Evolutionary conservation across 768 basidiomycete species (phyloP), one percentile per base, ranked within the genome.

Genomic region (Mycena epipterygia): DNA sequence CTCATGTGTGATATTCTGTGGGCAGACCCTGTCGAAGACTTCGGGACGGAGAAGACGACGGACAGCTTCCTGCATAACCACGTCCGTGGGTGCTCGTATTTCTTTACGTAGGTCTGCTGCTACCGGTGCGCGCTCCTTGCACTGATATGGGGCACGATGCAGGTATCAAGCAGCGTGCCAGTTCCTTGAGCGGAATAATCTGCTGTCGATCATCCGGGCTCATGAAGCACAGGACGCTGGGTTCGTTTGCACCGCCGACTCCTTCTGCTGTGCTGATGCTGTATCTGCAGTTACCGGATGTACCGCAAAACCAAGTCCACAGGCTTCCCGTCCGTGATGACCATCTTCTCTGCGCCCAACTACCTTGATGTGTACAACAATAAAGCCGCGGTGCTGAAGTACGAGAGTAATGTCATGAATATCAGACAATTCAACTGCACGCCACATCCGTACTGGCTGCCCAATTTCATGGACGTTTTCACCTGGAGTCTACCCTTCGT

Each of bases 381-480:
- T 85, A 99, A 99, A 83, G 98, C 97, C 2, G 98, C 98, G 0
- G 97, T 99, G 25, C 89, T 99, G 78, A 99, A 99, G 84, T 99
- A 99, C 78, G 98, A 99, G 83, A 96, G 95, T 80, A 99, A 99
- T 78, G 96, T 97, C 63, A 94, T 98, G 91, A 98, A 98, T 81
- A 98, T 98, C 76, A 90, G 96, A 51, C 97, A 99, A 79, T 99
- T 98, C 85, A 98, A 98, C 82, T 96, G 94, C 80, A 94, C 93
- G 2, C 96, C 97, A 16, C 97, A 98, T 76, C 93, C 93, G 11
- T 99, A 98, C 79, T 99, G 97, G 97, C 84, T 99, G 62, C 98
- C 98, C 5, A 99, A 99, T 81, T 99, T 99, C 77, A 98, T 99
- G 97, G 97, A 99, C 76, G 97, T 97, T 27, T 99, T 99, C 79